Percentiles rank a stretch among this genome's conserved stretches.
Evolutionary conservation across 345 rosid species (phyloP).

Genomic region (Arabis alpina): DNA sequence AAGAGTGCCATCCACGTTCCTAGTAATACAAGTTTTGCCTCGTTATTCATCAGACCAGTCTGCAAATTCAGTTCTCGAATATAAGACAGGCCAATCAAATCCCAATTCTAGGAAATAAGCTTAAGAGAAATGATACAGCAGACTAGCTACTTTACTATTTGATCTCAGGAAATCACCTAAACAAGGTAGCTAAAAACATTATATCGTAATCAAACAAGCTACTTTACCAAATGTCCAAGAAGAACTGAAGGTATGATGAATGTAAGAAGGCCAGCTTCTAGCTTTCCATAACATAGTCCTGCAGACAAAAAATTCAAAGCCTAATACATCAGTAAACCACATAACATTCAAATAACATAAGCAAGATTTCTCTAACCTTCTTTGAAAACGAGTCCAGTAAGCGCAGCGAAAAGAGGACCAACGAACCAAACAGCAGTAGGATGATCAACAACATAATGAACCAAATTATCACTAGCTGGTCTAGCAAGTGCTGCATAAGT

Average conservation of each 20-base stretch:
- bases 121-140: too few species aligned
- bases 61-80: constrained; percentile 39
- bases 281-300: constrained; percentile 96
- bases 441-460: constrained; percentile 67
- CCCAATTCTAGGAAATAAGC: background rate
- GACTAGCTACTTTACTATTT: background rate
- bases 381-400: constrained; percentile 93
- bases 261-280: constrained; percentile 91
- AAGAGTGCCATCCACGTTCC: constrained; percentile 88
- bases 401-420: constrained; percentile 89
- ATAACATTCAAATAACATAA: background rate
- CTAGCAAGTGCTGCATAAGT: constrained; percentile 63
- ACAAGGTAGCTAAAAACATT: constrained; percentile 19
- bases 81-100: background rate
- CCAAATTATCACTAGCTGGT: constrained; percentile 70
- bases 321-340: background rate
- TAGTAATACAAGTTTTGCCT: constrained; percentile 64
- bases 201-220: constrained; percentile 11
- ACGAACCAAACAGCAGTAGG: constrained; percentile 82
- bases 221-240: constrained; percentile 86
- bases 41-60: constrained; percentile 83
- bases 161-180: constrained; percentile 7
- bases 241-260: constrained; percentile 83
- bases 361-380: constrained; percentile 60
- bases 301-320: constrained; percentile 9